phyloP scores from a whole-genome alignment of 2,329 filamentous ascomycete species.

The Penicillium freii region DNA sequence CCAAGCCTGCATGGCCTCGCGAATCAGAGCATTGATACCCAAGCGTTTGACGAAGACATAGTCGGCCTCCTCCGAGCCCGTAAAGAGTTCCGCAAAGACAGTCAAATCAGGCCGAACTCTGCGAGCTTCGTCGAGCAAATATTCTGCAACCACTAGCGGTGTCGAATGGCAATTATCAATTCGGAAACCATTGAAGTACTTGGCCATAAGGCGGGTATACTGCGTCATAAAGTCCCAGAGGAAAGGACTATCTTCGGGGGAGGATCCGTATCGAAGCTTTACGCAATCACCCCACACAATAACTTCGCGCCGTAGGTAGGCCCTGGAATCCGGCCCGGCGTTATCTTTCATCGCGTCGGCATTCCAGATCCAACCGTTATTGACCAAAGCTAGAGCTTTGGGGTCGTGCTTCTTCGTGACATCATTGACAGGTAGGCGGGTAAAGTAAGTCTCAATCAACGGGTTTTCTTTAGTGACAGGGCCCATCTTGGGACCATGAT shows the following conservation, averaged over 20 bases:
- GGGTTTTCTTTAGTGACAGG: conserved; percentile 74
- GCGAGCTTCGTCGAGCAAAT: conserved; percentile 91
- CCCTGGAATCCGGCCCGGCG: conserved; percentile 80
- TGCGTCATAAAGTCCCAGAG: conserved; percentile 95
- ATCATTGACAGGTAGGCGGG: conserved; percentile 75
- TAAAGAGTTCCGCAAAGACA: conserved; percentile 92
- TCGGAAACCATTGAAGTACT: conserved; percentile 90
- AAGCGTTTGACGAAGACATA: conserved; percentile 93
- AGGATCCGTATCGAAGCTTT: conserved; percentile 83
- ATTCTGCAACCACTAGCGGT: conserved; percentile 88
- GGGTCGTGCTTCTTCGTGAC: conserved; percentile 73
- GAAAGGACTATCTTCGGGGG: conserved; percentile 82
- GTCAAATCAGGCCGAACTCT: conserved; percentile 82
- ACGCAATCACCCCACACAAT: conserved; percentile 99
- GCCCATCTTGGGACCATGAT: conserved; percentile 82
- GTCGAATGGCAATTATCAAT: conserved; percentile 99
- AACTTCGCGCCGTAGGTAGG: conserved; percentile 93
- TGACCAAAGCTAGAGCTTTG: conserved; percentile 77
- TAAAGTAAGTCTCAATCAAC: conserved; percentile 93
- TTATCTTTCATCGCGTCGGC: conserved; percentile 93
- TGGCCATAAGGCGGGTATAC: conserved; percentile 88
- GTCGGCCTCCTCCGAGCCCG: conserved; percentile 91
- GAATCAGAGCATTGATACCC: conserved; percentile 85
- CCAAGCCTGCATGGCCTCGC: conserved; percentile 98
- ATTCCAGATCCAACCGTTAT: conserved; percentile 99